These are phyloP conservation scores for Penicillium coffeae DNA, from an alignment of 495 filamentous ascomycete genomes.

Conservation along the genomic window DNA sequence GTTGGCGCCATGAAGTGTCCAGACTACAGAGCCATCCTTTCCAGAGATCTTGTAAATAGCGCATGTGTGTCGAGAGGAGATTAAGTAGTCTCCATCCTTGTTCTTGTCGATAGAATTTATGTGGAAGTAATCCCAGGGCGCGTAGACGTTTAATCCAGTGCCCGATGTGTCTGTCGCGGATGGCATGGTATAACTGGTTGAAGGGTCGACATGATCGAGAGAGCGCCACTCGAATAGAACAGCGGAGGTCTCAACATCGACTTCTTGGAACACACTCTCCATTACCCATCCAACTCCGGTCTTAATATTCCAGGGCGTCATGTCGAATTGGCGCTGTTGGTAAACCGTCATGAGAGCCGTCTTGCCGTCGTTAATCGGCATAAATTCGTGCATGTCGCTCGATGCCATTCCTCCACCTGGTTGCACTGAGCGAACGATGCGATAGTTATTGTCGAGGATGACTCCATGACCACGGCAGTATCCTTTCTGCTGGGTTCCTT, in stretches of 20 bases:
- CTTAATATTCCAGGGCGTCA: conserved; percentile 49
- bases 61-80: conserved; percentile 56
- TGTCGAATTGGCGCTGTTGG: conserved; percentile 51
- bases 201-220: conserved; percentile 49
- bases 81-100: conserved; percentile 52
- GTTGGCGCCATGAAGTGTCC: conserved; percentile 51
- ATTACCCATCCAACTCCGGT: conserved; percentile 47
- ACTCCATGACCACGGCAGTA: conserved; percentile 52
- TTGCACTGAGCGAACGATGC: conserved; percentile 43
- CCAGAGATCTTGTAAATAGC: conserved; percentile 59
- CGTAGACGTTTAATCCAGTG: conserved; percentile 35
- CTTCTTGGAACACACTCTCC: conserved; percentile 49
- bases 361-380: conserved; percentile 42
- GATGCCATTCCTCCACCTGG: conserved; percentile 45
- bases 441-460: conserved; percentile 50
- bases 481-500: conserved; percentile 50
- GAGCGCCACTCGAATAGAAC: conserved; percentile 53
- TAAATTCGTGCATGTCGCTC: conserved; percentile 52
- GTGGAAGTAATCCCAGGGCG: conserved; percentile 63
- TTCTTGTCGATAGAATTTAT: conserved; percentile 63
- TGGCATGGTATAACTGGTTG: conserved; percentile 41
- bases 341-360: conserved; percentile 55
- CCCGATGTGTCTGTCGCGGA: conserved; percentile 45
- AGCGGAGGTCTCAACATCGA: conserved; percentile 47
- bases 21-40: conserved; percentile 53